A percentile compares a stretch with the other conserved stretches of the same genome.
Evolutionary conservation across 1,139 yeast species (phyloP).

Genomic region (Geotrichum citri-aurantii): DNA sequence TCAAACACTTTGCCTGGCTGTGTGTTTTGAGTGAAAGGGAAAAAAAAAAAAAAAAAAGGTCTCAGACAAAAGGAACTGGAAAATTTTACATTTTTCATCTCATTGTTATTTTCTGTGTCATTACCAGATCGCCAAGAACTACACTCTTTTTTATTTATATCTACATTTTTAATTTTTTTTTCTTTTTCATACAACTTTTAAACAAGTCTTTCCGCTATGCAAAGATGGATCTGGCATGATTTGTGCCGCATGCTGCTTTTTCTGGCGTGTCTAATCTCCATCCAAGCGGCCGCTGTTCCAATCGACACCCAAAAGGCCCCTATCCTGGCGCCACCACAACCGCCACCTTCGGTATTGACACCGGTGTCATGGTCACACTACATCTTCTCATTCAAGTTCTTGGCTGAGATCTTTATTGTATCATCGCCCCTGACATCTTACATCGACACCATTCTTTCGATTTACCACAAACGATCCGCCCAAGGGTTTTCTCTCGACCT

Average conservation of each 20-base stretch:
- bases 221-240: background rate
- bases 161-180: background rate
- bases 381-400: constrained; percentile 14
- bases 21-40: no score
- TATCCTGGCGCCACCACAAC: background rate
- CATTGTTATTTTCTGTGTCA: no score
- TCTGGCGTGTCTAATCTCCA: background rate
- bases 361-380: constrained; percentile 7
- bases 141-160: no score
- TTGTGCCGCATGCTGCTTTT: background rate
- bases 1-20: no score
- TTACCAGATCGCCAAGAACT: no score
- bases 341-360: background rate
- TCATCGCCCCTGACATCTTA: constrained; percentile 79
- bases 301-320: background rate
- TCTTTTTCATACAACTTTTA: background rate
- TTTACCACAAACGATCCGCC: constrained; percentile 56
- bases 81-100: no score
- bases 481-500: constrained; percentile 82
- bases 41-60: no score
- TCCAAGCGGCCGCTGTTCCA: background rate
- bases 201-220: background rate
- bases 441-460: constrained; percentile 72
- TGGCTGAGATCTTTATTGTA: constrained; percentile 30
- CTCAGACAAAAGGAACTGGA: no score